Percentiles rank a stretch among this genome's conserved stretches.
Conservation (phyloP, 2,329 filamentous ascomycete genomes). For the Stylonectria norvegica region DNA sequence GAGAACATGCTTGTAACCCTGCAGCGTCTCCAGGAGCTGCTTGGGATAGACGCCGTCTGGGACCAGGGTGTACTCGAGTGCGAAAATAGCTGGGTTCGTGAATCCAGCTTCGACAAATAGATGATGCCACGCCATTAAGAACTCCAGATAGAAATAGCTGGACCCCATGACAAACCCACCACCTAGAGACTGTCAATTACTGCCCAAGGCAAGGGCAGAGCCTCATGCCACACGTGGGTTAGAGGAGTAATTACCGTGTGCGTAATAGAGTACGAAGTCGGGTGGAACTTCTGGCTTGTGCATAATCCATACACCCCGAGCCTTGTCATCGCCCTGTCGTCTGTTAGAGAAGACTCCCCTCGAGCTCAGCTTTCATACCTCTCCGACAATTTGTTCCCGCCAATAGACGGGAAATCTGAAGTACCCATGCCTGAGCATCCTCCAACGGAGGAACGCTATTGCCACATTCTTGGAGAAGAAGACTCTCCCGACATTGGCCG, state of each 20-base stretch:
- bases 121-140: constrained; percentile 68
- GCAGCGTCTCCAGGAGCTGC: constrained; percentile 66
- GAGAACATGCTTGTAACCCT: constrained; percentile 69
- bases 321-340: constrained; percentile 10
- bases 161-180: constrained; percentile 85
- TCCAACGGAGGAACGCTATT: constrained; percentile 70
- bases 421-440: constrained; percentile 71
- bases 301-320: constrained; percentile 68
- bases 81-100: constrained; percentile 72
- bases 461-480: constrained; percentile 75
- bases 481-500: constrained; percentile 64
- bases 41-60: constrained; percentile 70
- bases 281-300: constrained; percentile 57
- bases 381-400: constrained; percentile 44
- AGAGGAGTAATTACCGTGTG: too few relatives aligned
- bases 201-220: too few relatives aligned
- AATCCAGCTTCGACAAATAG: constrained; percentile 64
- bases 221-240: too few relatives aligned
- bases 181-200: constrained; percentile 41
- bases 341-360: too few relatives aligned
- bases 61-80: constrained; percentile 76
- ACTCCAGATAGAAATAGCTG: constrained; percentile 80
- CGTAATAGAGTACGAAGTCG: constrained; percentile 79
- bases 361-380: too few relatives aligned
- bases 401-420: constrained; percentile 60